Evolutionary conservation across 129 eudicot genomes (phyloP).

Genomic region (Apium graveolens): DNA sequence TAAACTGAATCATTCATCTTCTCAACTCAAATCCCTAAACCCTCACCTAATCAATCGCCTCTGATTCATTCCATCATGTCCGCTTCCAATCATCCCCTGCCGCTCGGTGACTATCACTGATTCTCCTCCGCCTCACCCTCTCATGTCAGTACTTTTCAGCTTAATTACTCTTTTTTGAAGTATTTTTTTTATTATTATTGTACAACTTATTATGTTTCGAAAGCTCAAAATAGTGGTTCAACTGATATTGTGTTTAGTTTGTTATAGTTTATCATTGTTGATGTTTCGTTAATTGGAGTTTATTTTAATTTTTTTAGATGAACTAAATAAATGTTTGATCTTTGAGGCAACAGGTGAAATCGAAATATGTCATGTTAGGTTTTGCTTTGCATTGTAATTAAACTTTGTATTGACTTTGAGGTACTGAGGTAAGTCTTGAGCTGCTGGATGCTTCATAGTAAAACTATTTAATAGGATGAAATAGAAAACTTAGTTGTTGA

Average conservation of each 20-base stretch:
- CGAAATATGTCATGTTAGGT: too few relatives aligned
- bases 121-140: conserved; percentile 23
- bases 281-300: background rate
- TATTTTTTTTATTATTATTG: background rate
- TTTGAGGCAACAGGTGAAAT: background rate
- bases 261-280: background rate
- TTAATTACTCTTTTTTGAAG: background rate
- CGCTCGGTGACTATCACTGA: conserved; percentile 73
- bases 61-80: conserved; percentile 4
- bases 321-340: background rate
- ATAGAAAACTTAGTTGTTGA: background rate
- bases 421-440: background rate
- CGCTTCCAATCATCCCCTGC: conserved; percentile 43
- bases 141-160: conserved; percentile 36
- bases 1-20: conserved; percentile 12
- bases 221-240: background rate
- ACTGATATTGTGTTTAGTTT: background rate
- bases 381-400: background rate
- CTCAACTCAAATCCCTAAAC: conserved; percentile 3
- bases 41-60: background rate
- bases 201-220: background rate
- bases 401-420: background rate
- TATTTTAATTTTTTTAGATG: background rate
- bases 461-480: background rate
- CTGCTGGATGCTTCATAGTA: background rate